phyloP scores from a whole-genome alignment of 1,284 basidiomycete genomes.

The Malassezia cuniculi region DNA sequence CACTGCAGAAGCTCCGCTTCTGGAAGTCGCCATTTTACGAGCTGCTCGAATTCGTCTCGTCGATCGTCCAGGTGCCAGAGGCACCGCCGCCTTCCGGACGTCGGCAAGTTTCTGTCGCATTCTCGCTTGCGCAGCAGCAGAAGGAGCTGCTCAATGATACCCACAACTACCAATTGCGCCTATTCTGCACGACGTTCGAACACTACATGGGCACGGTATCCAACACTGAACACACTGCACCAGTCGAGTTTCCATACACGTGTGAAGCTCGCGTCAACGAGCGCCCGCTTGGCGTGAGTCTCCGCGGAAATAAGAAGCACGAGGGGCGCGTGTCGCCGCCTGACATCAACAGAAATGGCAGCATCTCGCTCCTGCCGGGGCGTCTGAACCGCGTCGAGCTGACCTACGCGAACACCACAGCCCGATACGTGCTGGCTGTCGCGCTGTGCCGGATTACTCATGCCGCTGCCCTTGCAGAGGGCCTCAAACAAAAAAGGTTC shows the following conservation, averaged over 20 bases:
- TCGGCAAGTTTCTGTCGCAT: conserved; percentile 17
- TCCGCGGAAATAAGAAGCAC: conserved; percentile 37
- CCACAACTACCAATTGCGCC: conserved; percentile 19
- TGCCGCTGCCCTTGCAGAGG: conserved; percentile 23
- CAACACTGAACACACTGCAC: conserved; percentile 7
- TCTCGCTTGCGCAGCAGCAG: conserved; percentile 20
- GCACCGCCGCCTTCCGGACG: conserved; percentile 24
- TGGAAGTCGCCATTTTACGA: conserved; percentile 34
- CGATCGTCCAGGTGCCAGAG: conserved; percentile 22
- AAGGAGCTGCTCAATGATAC: conserved; percentile 15
- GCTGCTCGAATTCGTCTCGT: conserved; percentile 24
- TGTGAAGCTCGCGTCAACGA: conserved; percentile 36
- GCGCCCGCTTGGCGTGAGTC: conserved; percentile 18
- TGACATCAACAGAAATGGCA: conserved; percentile 34
- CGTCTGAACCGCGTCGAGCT: conserved; percentile 31
- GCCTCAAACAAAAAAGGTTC: conserved; percentile 21
- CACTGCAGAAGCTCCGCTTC: conserved; percentile 16
- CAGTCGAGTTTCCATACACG: conserved; percentile 33
- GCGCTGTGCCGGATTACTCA: conserved; percentile 26
- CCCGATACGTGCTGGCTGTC: conserved; percentile 19
- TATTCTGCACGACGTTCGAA: conserved; percentile 32
- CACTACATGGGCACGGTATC: conserved; percentile 21
- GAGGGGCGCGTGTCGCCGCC: conserved; percentile 34
- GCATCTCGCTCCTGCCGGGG: conserved; percentile 9
- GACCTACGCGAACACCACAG: conserved; percentile 27